Conservation (phyloP, 257 asterid genomes). For the Nicotiana otophora region DNA sequence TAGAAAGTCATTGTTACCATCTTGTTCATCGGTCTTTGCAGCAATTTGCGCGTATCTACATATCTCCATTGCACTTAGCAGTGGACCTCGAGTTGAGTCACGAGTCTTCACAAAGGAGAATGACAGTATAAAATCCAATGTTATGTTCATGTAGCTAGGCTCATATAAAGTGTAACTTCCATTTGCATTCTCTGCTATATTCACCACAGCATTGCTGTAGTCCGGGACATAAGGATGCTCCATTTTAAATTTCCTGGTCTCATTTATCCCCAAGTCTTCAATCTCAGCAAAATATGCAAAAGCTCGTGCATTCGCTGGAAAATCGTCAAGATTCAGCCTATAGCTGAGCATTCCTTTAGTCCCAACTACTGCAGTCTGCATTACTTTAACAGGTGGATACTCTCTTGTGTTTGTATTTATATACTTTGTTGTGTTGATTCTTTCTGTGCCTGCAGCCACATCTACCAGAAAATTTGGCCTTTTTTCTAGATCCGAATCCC, state of each 20-base stretch:
- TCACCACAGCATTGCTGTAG: constrained; percentile 92
- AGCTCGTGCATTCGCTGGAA: constrained; percentile 89
- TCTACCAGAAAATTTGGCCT: constrained; percentile 89
- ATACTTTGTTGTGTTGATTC: constrained; percentile 56
- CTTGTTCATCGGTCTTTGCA: constrained; percentile 63
- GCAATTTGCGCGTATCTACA: constrained; percentile 66
- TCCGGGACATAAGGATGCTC: constrained; percentile 70
- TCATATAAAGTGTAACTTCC: constrained; percentile 87
- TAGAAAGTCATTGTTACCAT: constrained; percentile 43
- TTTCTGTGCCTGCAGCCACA: constrained; percentile 83
- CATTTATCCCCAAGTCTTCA: constrained; percentile 54
- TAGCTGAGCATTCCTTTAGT: constrained; percentile 65
- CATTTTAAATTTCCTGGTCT: constrained; percentile 77
- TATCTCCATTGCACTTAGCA: constrained; percentile 81
- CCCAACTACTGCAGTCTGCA: constrained; percentile 95
- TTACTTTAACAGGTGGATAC: constrained; percentile 86
- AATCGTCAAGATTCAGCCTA: constrained; percentile 82
- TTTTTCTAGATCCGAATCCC: constrained; percentile 81
- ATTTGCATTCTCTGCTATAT: constrained; percentile 88
- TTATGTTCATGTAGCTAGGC: constrained; percentile 92
- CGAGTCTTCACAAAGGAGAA: constrained; percentile 66
- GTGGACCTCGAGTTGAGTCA: constrained; percentile 80
- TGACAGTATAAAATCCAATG: constrained; percentile 70
- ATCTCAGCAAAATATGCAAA: constrained; percentile 93
- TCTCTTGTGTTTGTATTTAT: constrained; percentile 73